Evolutionary conservation across 345 rosid species (phyloP).

Genomic region (Iberis pinnata): DNA sequence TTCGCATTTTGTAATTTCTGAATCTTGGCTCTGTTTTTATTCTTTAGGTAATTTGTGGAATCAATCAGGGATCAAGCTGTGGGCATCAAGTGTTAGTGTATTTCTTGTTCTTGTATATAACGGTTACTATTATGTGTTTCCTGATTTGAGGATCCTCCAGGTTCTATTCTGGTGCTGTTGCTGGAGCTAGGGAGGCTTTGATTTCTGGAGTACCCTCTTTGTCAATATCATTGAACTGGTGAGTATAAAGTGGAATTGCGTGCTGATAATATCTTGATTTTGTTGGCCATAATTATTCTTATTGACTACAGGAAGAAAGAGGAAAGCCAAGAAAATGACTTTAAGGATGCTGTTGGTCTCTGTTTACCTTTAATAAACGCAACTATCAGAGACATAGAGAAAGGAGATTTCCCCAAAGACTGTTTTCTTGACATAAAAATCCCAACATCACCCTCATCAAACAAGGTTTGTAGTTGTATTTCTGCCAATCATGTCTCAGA

Average conservation of each 20-base stretch:
- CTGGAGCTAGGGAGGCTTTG: slow-evolving; percentile 95
- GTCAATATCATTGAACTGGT: slow-evolving; percentile 93
- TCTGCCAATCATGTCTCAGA: no score
- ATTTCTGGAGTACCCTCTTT: slow-evolving; percentile 80
- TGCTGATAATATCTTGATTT: background rate
- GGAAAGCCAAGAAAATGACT: slow-evolving; percentile 83
- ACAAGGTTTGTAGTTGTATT: slow-evolving; percentile 49
- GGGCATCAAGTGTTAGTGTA: slow-evolving; percentile 69
- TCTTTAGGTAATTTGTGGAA: slow-evolving; percentile 90
- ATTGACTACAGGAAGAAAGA: slow-evolving; percentile 68
- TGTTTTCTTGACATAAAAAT: slow-evolving; percentile 67
- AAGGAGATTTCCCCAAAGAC: slow-evolving; percentile 63
- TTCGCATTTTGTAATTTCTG: slow-evolving; percentile 13
- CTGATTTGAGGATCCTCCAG: slow-evolving; percentile 42
- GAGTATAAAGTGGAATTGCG: slow-evolving; percentile 21
- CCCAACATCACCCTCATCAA: slow-evolving; percentile 71
- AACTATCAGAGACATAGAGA: slow-evolving; percentile 70
- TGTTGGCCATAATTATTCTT: slow-evolving; percentile 10
- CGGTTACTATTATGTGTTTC: slow-evolving; percentile 5
- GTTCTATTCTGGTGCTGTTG: slow-evolving; percentile 82
- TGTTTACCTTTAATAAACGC: slow-evolving; percentile 81
- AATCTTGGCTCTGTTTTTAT: slow-evolving; percentile 1
- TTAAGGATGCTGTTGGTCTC: slow-evolving; percentile 76
- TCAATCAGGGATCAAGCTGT: slow-evolving; percentile 82
- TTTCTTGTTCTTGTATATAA: slow-evolving; percentile 8